Base-by-base conservation (phyloP, 78 protist genomes). In the Goniomonas avonlea region DNA sequence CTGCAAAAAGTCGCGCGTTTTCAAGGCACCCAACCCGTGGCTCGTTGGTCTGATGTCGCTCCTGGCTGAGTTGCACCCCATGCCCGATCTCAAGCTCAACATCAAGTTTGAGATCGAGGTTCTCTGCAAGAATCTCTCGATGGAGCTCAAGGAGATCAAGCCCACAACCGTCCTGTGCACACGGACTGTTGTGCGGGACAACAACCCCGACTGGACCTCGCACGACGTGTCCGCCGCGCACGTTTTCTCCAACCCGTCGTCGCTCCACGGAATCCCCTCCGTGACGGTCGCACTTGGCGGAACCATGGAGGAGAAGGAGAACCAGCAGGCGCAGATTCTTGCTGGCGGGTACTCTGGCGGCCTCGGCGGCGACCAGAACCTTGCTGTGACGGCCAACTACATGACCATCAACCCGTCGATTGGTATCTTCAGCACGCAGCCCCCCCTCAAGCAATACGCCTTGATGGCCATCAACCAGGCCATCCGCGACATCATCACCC, bases 11-110 rank as follows among this genome's bases (percentile, higher is more conserved):
- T 48, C 74, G 9, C 41, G 45, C 34, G 53, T 81, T 7, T 96
- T 97, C 82, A 27, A 31, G 39, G 96, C 92, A 7, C 97, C 96
- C 82, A 95, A 93, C 80, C 99, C 99, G 5, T 96, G 98, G 98
- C 37, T 85, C 9, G 88, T 91, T 91, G 88, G 82, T 21, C 78
- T 95, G 0, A 17, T 97, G 34, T 43, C 93, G 35, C 40, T 95
- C 25, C 77, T 95, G 37, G 80, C 56, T 20, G 99, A 96, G 77
- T 53, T 97, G 23, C 86, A 92, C 61, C 55, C 48, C 1, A 39
- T 90, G 4, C 80, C 74, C 43, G 92, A 86, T 35, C 73, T 95
- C 25, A 89, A 89, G 73, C 77, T 94, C 78, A 92, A 89, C 38
- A 77, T 92, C 66, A 88, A 91, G 75, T 97, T 97, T 60, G 98